Conservation (phyloP, 495 filamentous ascomycete species). For the Hamigera avellanea region DNA sequence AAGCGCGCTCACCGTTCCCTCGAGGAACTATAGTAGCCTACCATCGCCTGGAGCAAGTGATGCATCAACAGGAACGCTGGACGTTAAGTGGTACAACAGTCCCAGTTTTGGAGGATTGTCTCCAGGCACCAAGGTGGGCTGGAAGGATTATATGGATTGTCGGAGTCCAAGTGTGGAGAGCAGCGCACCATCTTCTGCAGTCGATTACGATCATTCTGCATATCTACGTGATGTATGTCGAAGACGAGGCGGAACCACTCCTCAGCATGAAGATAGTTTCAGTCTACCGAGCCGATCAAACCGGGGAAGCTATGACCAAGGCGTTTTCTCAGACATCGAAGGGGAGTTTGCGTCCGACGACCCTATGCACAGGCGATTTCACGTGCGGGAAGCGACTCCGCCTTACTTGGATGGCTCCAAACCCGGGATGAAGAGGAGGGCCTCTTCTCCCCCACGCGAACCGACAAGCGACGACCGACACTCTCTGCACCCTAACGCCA, state of each 20-base stretch:
- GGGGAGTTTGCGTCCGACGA: conserved; percentile 60
- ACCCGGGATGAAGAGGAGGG: conserved; percentile 64
- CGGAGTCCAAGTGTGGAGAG: conserved; percentile 41
- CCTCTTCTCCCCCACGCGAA: conserved; percentile 69
- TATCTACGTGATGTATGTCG: conserved; percentile 23
- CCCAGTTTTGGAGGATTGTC: conserved; percentile 35
- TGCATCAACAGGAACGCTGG: conserved; percentile 22
- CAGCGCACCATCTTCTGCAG: conserved; percentile 30
- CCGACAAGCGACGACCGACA: conserved; percentile 58
- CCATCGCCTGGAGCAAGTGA: conserved; percentile 34
- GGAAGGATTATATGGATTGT: conserved; percentile 33
- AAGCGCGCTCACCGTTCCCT: conserved; percentile 34
- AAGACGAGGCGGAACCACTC: conserved; percentile 30
- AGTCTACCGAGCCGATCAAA: conserved; percentile 37
- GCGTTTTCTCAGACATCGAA: conserved; percentile 50
- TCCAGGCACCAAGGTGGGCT: conserved; percentile 28
- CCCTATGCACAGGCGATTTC: conserved; percentile 41
- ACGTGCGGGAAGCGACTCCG: conserved; percentile 46
- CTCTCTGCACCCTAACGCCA: conserved; percentile 40
- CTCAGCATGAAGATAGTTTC: conserved; percentile 36
- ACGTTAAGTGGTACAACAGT: conserved; percentile 32
- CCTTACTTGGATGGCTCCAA: conserved; percentile 27
- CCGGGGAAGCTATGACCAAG: conserved; percentile 52
- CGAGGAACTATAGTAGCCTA: conserved; percentile 27
- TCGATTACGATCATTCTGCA: conserved; percentile 26